phyloP scores from a whole-genome alignment of 805 yeast genomes.

The Saccharomyces kudriavzevii region DNA sequence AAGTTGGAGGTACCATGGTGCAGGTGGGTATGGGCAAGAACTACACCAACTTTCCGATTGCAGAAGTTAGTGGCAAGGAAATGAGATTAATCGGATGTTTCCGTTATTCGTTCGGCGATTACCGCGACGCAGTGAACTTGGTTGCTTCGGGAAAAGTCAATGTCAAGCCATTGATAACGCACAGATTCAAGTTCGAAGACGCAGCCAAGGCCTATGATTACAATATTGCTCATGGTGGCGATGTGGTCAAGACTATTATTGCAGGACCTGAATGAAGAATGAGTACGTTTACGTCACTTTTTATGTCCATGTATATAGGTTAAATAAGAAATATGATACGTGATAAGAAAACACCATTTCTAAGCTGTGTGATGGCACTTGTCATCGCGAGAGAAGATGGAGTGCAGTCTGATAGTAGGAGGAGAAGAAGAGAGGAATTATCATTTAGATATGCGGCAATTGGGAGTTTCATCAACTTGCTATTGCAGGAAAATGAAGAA shows the following conservation, averaged over 20 bases:
- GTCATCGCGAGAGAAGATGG: no score
- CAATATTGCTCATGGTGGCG: conserved; percentile 50
- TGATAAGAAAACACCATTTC: no score
- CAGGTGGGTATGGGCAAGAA: conserved; percentile 83
- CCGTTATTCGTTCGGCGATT: conserved; percentile 75
- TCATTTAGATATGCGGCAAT: no score
- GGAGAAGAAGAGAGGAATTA: no score
- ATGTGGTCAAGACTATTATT: conserved; percentile 70
- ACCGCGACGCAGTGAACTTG: conserved; percentile 60
- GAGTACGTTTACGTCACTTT: no score
- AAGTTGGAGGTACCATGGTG: conserved; percentile 63
- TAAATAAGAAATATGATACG: no score
- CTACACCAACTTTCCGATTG: conserved; percentile 64
- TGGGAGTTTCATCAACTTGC: no score
- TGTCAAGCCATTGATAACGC: conserved; percentile 67
- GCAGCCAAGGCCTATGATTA: conserved; percentile 69
- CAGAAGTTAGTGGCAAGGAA: conserved; percentile 61
- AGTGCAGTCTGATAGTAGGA: no score
- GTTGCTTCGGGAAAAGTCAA: conserved; percentile 56
- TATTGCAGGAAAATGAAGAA: no score
- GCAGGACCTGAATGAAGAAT: conserved; percentile 52
- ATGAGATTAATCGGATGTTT: conserved; percentile 64
- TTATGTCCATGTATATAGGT: no score
- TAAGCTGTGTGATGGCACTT: no score
- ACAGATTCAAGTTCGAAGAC: conserved; percentile 61